Base-by-base conservation (phyloP, 164 flowering plant genomes). In the Dillenia suffruticosa region DNA sequence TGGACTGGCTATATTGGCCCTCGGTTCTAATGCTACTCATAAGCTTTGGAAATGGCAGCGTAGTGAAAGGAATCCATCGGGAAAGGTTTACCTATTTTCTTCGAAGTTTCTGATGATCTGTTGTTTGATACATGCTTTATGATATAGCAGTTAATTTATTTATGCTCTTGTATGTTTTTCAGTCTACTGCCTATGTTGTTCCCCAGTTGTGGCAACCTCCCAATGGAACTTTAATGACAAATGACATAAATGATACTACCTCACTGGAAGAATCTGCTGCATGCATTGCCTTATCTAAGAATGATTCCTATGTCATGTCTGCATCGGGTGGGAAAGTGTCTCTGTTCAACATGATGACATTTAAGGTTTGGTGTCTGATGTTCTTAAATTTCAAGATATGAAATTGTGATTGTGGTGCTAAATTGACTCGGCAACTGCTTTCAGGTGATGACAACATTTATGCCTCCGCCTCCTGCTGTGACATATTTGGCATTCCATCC, bases 11-110 rank as follows among this genome's bases (percentile, higher is more conserved):
- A 32, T 87, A 10, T 65, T 87, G 65, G 88, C 88, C 46, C 82
- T 84, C 59, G 77, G 68, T 3, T 76, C 86, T 26, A 84, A 76
- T 80, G 93, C 84, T 5, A 72, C 78, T 47, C 93, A 87, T 62
- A 81, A 80, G 61, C 79, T 87, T n/a, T 87, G 93, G 93, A 87
- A 83, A 70, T 87, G 89, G 93, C 84, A 76, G 63, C 82, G 88
- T 11, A 73, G 64, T 57, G 92, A 87, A 54, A 67, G 79, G 46
- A 82, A 81, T 65, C 84, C 83, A 11, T 56, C 70, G 51, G 89
- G 79, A 15, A 86, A 86, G 85, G 91, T 86, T 46, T 44, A 58
- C 1, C 49, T 9, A 46, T 49, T 32, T 16, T 48, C 10, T 16
- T 54, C 8, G 12, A 11, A 43, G 19, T 16, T 58, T 54, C 54